Evolutionary conservation across 192 early-diverging fungal genomes (phyloP), one percentile per base, ranked within the genome.

Genomic region (Allomyces macrogynus): DNA sequence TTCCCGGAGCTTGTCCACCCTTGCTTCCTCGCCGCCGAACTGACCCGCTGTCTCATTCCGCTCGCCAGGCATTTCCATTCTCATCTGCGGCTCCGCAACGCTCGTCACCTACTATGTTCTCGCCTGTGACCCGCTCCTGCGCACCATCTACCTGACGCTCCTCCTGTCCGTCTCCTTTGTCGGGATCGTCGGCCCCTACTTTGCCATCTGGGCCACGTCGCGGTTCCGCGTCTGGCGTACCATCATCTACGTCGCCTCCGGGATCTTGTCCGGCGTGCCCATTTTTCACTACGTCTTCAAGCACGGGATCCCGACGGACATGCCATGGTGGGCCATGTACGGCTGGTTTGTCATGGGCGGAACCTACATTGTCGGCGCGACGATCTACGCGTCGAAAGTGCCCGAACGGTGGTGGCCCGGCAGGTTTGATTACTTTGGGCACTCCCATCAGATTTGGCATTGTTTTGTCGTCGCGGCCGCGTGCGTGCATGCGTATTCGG

Each of bases 381-480:
- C 60, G 25, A 62, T 60, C 57, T 24, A 85, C 67, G 83, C 78
- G 60, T 76, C 80, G 63, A 76, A 81, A 14, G 82, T 78, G 62
- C 83, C 83, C 24, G 83, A 85, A 68, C 77, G 77, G 62, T 75
- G 76, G 63, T 83, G 72, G 43, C 83, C 83, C 8, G 83, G 83
- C 10, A 57, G 70, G 60, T 82, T 82, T 75, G 83, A 85, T 66
- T 67, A 68, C 26, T 72, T 73, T 66, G 83, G 83, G 43, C 77
- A 79, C 61, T 80, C 78, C 61, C 83, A 85, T 70, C 78, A 80
- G 26, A 66, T 81, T 57, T 85, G 83, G 83, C 83, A 85, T 64
- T 71, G 81, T 20, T 77, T 74, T 69, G 83, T 85, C 22, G 78
- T 80, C 24, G 71, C 77, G 3, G 83, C 49, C 2, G 49, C 49